Base-by-base conservation (phyloP, 2,329 filamentous ascomycete genomes). In the Didymella lethalis region DNA sequence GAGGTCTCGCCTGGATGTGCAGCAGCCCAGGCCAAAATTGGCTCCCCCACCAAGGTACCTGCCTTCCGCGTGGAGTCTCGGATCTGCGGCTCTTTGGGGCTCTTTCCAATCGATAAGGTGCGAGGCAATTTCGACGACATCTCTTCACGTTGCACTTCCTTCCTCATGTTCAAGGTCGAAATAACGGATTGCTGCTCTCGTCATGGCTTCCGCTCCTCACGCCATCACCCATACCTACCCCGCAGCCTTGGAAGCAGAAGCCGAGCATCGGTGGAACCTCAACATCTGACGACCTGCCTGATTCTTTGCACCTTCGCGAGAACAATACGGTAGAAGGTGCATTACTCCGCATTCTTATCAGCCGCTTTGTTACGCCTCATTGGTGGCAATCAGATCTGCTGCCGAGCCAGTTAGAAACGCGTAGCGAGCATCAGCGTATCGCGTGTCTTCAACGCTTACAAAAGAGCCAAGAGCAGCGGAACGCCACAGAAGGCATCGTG, bases 111-210 rank as follows among this genome's bases (percentile, higher is more conserved):
- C 65, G 61, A 66, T 65, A 64, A 52, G 36, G 41, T 34, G 41
- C 29, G 26, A 54, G 56, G 51, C 59, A 65, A 64, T 50, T 46
- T 53, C 60, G 64, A 70, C 68, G 59, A 67, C 68, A 63, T 45
- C 20, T 40, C 47, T 47, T 46, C 46, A 51, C 7, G 34, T 12
- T 20, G 38, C 11, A 38, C 55, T 40, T 47, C 26, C 34, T 50
- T 29, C 47, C 40, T 36, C 20, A 36, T 14, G 32, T 36, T 8
- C 16, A 36, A 36, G n/a, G 32, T 36, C 14, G 32, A 36, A 16
- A 36, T 36, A 18, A 36, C 32, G 16, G 7, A 28, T 36, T 26
- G 38, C 32, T 43, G 18, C 45, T 23, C 36, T 43, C 28, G 26
- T 10, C 3, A 45, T 28, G 18, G 41, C 8, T 7, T 50, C 6